Conservation (phyloP, 352 stramenopile genomes). For the Globisporangium mamillatum region DNA sequence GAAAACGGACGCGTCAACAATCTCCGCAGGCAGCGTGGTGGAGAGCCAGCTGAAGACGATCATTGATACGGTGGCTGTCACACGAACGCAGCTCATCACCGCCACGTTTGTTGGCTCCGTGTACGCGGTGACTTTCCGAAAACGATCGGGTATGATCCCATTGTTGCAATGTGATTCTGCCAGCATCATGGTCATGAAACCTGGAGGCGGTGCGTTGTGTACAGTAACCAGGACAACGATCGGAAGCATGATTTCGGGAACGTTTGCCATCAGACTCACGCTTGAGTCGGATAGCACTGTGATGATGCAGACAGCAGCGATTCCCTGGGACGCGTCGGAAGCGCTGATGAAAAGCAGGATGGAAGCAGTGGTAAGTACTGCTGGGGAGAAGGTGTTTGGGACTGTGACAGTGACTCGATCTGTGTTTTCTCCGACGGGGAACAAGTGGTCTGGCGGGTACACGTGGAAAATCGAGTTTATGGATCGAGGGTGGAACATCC, state of each 20-base stretch:
- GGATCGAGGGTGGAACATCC: slow-evolving; percentile 80
- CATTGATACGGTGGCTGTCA: slow-evolving; percentile 53
- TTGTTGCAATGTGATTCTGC: slow-evolving; percentile 41
- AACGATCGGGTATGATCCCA: slow-evolving; percentile 57
- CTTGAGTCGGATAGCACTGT: slow-evolving; percentile 32
- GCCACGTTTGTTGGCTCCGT: slow-evolving; percentile 47
- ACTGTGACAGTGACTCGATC: slow-evolving; percentile 76
- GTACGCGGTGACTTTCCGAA: slow-evolving; percentile 65
- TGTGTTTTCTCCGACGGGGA: slow-evolving; percentile 76
- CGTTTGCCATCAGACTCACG: slow-evolving; percentile 52
- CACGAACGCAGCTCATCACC: slow-evolving; percentile 33
- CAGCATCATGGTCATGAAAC: slow-evolving; percentile 30
- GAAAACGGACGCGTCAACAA: slow-evolving; percentile 37
- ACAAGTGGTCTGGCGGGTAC: slow-evolving; percentile 93
- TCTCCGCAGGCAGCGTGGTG: slow-evolving; percentile 35
- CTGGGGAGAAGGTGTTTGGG: slow-evolving; percentile 77
- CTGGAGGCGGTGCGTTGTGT: slow-evolving; percentile 24
- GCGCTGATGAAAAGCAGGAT: slow-evolving; percentile 52
- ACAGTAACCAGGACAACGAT: slow-evolving; percentile 32
- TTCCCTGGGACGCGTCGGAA: slow-evolving; percentile 82
- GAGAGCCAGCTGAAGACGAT: slow-evolving; percentile 45
- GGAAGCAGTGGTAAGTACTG: slow-evolving; percentile 33
- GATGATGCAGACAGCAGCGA: slow-evolving; percentile 21
- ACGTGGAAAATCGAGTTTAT: slow-evolving; percentile 94
- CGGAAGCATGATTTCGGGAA: slow-evolving; percentile 70